Percentiles rank a stretch among this genome's conserved stretches.
Conservation (phyloP, 129 eudicot species). For the Glebionis coronaria region DNA sequence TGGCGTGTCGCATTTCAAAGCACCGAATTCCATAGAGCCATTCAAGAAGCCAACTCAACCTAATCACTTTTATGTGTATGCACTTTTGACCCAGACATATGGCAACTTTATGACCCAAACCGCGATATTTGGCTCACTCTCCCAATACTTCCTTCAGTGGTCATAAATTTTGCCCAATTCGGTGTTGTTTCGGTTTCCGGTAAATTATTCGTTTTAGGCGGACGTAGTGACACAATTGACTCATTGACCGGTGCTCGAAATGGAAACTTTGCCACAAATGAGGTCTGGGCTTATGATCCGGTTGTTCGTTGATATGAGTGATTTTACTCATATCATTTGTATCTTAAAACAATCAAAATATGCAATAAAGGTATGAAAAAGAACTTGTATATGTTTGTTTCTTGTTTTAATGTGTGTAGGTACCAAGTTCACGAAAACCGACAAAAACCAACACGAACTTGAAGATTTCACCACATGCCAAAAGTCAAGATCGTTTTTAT, state of each 20-base stretch:
- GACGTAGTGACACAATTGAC: slow-evolving; percentile 92
- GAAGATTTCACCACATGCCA: too few species aligned
- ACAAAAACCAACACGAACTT: too few species aligned
- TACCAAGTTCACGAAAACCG: too few species aligned
- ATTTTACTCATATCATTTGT: too few species aligned
- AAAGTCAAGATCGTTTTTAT: too few species aligned
- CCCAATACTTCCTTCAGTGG: slow-evolving; percentile 80
- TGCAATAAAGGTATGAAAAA: too few species aligned
- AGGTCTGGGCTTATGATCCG: slow-evolving; percentile 92
- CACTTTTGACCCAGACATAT: slow-evolving; percentile 85
- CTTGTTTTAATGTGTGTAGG: too few species aligned
- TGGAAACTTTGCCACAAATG: slow-evolving; percentile 80
- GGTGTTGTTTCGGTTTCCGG: slow-evolving; percentile 81
- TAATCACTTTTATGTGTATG: slow-evolving; percentile 74
- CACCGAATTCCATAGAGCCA: too few species aligned
- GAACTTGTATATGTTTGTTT: too few species aligned
- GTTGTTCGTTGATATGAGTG: too few species aligned
- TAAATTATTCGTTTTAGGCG: slow-evolving; percentile 81
- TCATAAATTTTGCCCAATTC: slow-evolving; percentile 65
- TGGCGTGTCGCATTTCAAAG: too few species aligned
- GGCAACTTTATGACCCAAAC: slow-evolving; percentile 79
- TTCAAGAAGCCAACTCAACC: slow-evolving; percentile 60
- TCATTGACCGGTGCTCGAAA: slow-evolving; percentile 88
- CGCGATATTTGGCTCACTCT: slow-evolving; percentile 83
- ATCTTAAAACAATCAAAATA: too few species aligned